Evolutionary conservation across 2,329 filamentous ascomycete species (phyloP).

Genomic region (Cladosporium austrohemisphaericum): DNA sequence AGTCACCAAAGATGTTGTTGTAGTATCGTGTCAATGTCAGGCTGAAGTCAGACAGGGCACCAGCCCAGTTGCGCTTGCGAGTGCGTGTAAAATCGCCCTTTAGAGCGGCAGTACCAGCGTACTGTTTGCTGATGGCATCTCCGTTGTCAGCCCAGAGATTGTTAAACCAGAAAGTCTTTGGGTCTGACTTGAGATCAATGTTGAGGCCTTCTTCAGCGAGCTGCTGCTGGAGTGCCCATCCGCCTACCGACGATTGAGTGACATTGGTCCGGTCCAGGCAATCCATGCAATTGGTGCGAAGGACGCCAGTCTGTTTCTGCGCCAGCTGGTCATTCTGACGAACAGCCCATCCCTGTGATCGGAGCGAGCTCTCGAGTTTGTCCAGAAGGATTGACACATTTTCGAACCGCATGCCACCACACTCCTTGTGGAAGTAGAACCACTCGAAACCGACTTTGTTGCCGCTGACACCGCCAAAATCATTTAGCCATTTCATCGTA

Average conservation of each 20-base stretch:
- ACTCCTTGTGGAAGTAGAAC: conserved; percentile 95
- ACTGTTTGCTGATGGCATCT: conserved; percentile 91
- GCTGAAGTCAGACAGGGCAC: conserved; percentile 85
- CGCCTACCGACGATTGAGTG: conserved; percentile 85
- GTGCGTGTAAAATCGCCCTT: conserved; percentile 97
- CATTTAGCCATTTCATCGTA: conserved; percentile 64
- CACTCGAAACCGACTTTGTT: conserved; percentile 71
- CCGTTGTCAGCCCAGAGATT: conserved; percentile 96
- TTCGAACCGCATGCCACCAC: conserved; percentile 95
- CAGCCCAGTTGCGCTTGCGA: conserved; percentile 82
- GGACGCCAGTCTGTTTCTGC: conserved; percentile 63
- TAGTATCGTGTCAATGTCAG: conserved; percentile 77
- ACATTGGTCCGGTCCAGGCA: conserved; percentile 96
- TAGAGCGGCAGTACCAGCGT: conserved; percentile 89
- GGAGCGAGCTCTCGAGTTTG: conserved; percentile 63
- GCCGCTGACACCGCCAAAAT: conserved; percentile 52
- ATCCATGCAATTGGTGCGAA: conserved; percentile 99
- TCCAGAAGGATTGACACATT: conserved; percentile 81
- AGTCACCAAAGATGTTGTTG: conserved; percentile 93
- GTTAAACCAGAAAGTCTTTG: conserved; percentile 89
- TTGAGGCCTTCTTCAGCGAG: conserved; percentile 71
- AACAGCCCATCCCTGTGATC: conserved; percentile 68
- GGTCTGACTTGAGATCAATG: conserved; percentile 70
- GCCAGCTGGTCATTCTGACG: conserved; percentile 42
- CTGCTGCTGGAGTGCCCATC: conserved; percentile 75